These are phyloP conservation scores for Fabrea salina DNA, from an alignment of 169 alveolate genomes.

Conservation along the genomic window DNA sequence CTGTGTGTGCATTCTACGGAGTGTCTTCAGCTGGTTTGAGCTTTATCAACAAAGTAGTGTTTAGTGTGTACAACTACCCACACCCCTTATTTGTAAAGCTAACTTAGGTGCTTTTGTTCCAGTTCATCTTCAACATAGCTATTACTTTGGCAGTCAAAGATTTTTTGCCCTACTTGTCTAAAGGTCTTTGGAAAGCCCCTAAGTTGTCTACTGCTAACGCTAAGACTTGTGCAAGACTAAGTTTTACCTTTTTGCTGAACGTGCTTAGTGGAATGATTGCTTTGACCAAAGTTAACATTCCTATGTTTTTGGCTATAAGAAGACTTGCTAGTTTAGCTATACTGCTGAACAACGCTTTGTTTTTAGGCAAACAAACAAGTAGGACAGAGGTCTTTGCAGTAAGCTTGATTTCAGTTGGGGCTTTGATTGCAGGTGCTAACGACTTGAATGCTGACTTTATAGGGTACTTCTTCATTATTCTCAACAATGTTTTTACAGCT, in stretches of 20 bases:
- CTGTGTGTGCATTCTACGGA: slow-evolving; percentile 32
- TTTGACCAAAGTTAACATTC: slow-evolving; percentile 11
- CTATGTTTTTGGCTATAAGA: slow-evolving; percentile 30
- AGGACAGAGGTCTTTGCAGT: neutral
- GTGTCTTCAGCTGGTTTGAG: neutral
- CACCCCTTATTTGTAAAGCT: slow-evolving; percentile 3
- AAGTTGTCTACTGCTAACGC: neutral
- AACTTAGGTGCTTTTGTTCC: slow-evolving; percentile 11
- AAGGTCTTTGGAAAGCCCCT: slow-evolving; percentile 11
- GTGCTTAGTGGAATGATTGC: slow-evolving; percentile 18
- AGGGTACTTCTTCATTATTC: slow-evolving; percentile 23
- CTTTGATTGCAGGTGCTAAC: slow-evolving; percentile 21
- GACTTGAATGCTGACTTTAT: slow-evolving; percentile 17
- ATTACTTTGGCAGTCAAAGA: neutral
- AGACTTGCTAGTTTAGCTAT: slow-evolving; percentile 6
- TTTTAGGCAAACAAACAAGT: neutral
- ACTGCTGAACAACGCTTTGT: neutral
- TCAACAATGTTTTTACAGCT: slow-evolving; percentile 15
- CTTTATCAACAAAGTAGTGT: slow-evolving; percentile 21
- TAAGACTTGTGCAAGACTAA: neutral
- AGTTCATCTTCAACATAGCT: neutral
- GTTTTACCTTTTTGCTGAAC: neutral
- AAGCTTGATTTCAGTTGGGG: slow-evolving; percentile 7
- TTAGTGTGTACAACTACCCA: neutral
- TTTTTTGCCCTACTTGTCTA: neutral